Conservation (phyloP, 176 grass and related monocot species). For the Avena sativa region DNA sequence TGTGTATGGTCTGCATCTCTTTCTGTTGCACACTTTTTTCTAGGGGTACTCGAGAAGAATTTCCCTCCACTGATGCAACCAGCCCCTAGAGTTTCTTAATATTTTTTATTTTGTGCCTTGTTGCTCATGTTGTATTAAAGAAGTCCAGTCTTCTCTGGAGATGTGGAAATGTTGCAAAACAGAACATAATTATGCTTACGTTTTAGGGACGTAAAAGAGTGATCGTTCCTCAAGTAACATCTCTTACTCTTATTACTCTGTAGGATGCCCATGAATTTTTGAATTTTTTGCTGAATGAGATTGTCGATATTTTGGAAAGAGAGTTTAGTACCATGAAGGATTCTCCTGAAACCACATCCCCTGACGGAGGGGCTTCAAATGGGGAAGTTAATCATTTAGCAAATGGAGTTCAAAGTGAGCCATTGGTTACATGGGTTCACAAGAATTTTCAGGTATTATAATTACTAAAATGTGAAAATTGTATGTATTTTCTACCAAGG, state of each 20-base stretch:
- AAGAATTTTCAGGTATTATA: slow-evolving; percentile 82
- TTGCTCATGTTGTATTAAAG: slow-evolving; percentile 13
- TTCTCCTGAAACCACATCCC: slow-evolving; percentile 55
- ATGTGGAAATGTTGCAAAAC: background rate
- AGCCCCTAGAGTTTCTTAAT: background rate
- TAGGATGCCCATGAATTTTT: slow-evolving; percentile 99
- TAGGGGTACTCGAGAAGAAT: background rate
- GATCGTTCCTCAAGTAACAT: slow-evolving; percentile 31
- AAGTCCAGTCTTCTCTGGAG: background rate
- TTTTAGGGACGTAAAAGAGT: slow-evolving; percentile 23
- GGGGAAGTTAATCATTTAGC: slow-evolving; percentile 39
- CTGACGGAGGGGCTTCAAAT: slow-evolving; percentile 55
- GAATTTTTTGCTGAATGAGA: slow-evolving; percentile 93
- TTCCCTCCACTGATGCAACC: slow-evolving; percentile 13
- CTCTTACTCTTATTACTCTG: slow-evolving; percentile 38
- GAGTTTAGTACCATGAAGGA: slow-evolving; percentile 56
- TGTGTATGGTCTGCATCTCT: slow-evolving; percentile 22
- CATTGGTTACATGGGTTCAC: slow-evolving; percentile 83
- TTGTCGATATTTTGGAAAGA: slow-evolving; percentile 91
- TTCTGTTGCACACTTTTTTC: background rate
- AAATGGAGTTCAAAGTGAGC: slow-evolving; percentile 59
- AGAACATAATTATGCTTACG: background rate
- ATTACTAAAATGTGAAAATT: background rate
- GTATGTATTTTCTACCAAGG: background rate
- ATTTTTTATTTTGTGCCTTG: background rate